Conservation (phyloP, 2,329 filamentous ascomycete genomes). For the Monilinia aucupariae region DNA sequence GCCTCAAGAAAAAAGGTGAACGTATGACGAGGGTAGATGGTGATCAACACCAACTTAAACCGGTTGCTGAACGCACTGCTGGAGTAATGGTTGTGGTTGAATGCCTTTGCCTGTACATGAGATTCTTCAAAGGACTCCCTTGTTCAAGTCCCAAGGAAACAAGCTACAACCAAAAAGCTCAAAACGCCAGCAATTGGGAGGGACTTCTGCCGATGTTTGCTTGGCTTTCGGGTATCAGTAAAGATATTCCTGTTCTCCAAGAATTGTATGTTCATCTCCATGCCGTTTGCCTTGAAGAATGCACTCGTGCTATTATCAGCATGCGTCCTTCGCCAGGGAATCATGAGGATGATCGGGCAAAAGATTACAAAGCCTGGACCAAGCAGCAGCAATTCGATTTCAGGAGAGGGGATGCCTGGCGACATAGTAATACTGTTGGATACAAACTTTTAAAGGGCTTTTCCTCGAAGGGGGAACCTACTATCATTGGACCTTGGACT, state of each 20-base stretch:
- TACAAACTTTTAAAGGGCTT: slow-evolving; percentile 2
- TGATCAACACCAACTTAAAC: slow-evolving; percentile 16
- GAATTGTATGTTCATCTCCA: slow-evolving; percentile 12
- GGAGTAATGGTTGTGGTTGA: slow-evolving; percentile 31
- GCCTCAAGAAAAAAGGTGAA: slow-evolving; percentile 35
- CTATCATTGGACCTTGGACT: slow-evolving; percentile 13
- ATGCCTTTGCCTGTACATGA: slow-evolving; percentile 32
- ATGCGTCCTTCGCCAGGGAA: background rate
- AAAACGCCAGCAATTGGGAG: slow-evolving; percentile 36
- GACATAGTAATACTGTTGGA: slow-evolving; percentile 1
- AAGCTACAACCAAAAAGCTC: slow-evolving; percentile 19
- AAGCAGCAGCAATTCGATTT: background rate
- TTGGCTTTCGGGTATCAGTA: background rate
- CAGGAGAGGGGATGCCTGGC: slow-evolving; percentile 10
- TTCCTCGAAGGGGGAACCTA: background rate
- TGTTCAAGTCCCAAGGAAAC: slow-evolving; percentile 32
- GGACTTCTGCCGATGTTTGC: slow-evolving; percentile 24
- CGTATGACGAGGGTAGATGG: slow-evolving; percentile 25
- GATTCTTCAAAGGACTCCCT: slow-evolving; percentile 22
- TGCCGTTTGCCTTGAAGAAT: slow-evolving; percentile 12
- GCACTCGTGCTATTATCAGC: background rate
- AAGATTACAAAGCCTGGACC: slow-evolving; percentile 3
- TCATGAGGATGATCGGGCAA: slow-evolving; percentile 3
- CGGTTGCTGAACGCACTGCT: slow-evolving; percentile 24
- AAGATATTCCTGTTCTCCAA: slow-evolving; percentile 10